Conservation (phyloP, 2,329 filamentous ascomycete genomes). For the Drechslerella dactyloides region DNA sequence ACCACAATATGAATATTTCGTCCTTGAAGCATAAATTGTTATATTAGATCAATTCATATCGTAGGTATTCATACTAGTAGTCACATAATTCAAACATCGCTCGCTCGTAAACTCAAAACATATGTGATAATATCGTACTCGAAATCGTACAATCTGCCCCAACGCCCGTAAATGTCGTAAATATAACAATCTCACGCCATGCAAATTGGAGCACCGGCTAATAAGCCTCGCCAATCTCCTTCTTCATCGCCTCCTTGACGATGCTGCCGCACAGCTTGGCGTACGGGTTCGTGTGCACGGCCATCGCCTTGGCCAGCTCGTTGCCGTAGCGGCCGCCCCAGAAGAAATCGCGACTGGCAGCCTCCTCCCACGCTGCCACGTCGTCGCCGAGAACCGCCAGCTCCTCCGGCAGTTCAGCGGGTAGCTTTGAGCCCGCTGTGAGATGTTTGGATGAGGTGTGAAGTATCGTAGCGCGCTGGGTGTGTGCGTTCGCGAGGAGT, state of each 20-base stretch:
- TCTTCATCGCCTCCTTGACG: conserved; percentile 72
- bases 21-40: too few relatives aligned
- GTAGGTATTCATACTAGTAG: too few relatives aligned
- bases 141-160: conserved; percentile 22
- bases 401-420: conserved; percentile 55
- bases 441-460: conserved; percentile 65
- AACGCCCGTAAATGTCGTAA: not conserved
- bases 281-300: conserved; percentile 71
- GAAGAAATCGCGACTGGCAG: conserved; percentile 69
- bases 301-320: conserved; percentile 69
- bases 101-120: too few relatives aligned
- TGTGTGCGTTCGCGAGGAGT: conserved; percentile 73
- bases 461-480: conserved; percentile 72
- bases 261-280: conserved; percentile 74
- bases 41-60: too few relatives aligned
- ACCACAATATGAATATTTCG: too few relatives aligned
- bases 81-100: too few relatives aligned
- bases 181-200: not conserved
- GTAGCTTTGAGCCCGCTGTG: conserved; percentile 55
- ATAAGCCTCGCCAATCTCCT: conserved; percentile 60
- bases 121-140: too few relatives aligned
- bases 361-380: conserved; percentile 60
- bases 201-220: too few relatives aligned
- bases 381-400: conserved; percentile 64
- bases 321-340: conserved; percentile 70